Evolutionary conservation across 2,329 filamentous ascomycete genomes (phyloP), one percentile per base, ranked within the genome.

Genomic region (Ophiostoma populinum): DNA sequence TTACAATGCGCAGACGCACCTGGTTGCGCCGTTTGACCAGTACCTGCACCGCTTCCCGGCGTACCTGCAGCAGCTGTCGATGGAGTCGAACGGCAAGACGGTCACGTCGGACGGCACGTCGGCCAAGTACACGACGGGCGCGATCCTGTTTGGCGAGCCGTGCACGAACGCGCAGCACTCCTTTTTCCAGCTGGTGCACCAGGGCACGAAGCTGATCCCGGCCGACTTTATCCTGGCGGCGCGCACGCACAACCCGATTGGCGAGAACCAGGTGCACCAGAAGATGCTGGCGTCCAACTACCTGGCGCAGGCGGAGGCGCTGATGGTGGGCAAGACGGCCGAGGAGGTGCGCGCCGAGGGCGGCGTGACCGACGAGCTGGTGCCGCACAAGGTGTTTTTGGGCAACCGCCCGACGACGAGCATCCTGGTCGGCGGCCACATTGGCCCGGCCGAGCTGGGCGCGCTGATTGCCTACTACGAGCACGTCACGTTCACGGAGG

Each of bases 121-220:
- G 41, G 86, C 92, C 53, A 93, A 93, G 64, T 98, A 98, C 67
- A 94, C 86, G 39, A 98, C 90, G 24, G 87, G 90, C 32, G 74
- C 90, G 36, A 87, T 98, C 54, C 66, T 98, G 43, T 98, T 98
- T 55, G 90, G 90, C 53, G 90, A 98, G 68, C 90, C 90, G 36
- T 92, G 85, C 60, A 98, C 90, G 57, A 98, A 98, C 55, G 90
- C 90, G 29, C 90, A 98, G 66, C 90, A 98, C 72, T 95, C 90
- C 42, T 98, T 98, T 76, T 98, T 92, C 78, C 90, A 98, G 70
- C 78, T 98, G 32, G 75, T 98, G 40, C 90, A 98, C 69, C 90
- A 98, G 61, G 90, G 90, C 51, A 98, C 90, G 49, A 95, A 95
- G 73, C 76, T 98, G 51, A 95, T 98, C 54, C 90, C 90, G 12